These are phyloP conservation scores for Plasmodium blacklocki DNA, from an alignment of 169 alveolate species.

Conservation along the genomic window DNA sequence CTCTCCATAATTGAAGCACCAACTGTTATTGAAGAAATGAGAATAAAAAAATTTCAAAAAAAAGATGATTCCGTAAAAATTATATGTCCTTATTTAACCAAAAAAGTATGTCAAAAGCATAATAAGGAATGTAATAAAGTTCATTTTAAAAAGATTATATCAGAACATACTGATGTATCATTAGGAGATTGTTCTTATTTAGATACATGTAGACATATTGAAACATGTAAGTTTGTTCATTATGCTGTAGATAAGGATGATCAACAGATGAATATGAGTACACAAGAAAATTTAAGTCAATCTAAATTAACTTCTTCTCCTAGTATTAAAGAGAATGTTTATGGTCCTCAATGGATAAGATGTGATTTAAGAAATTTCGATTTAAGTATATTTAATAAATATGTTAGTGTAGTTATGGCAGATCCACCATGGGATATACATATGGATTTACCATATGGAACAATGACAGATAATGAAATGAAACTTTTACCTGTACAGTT, in stretches of 20 bases:
- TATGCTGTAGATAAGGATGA: conserved; percentile 90
- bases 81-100: conserved; percentile 82
- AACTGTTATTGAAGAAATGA: conserved; percentile 78
- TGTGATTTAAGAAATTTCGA: conserved; percentile 91
- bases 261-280: conserved; percentile 32
- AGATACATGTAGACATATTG: conserved; percentile 95
- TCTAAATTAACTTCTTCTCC: conserved; percentile 8
- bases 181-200: conserved; percentile 96
- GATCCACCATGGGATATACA: conserved; percentile 99
- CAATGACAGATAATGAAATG: conserved; percentile 95
- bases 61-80: conserved; percentile 78
- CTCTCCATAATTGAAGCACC: conserved; percentile 77
- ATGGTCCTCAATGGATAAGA: conserved; percentile 89
- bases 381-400: conserved; percentile 90
- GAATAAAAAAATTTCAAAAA: conserved; percentile 77
- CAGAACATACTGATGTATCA: conserved; percentile 79
- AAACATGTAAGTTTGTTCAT: conserved; percentile 93
- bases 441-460: conserved; percentile 96
- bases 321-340: conserved; percentile 27
- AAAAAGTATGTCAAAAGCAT: conserved; percentile 79
- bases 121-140: conserved; percentile 77
- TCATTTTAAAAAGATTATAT: conserved; percentile 80
- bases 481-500: conserved; percentile 89
- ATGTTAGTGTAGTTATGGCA: conserved; percentile 95
- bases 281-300: conserved; percentile 30